phyloP scores from a whole-genome alignment of 352 stramenopile species.

The Nothophytophthora sp. region DNA sequence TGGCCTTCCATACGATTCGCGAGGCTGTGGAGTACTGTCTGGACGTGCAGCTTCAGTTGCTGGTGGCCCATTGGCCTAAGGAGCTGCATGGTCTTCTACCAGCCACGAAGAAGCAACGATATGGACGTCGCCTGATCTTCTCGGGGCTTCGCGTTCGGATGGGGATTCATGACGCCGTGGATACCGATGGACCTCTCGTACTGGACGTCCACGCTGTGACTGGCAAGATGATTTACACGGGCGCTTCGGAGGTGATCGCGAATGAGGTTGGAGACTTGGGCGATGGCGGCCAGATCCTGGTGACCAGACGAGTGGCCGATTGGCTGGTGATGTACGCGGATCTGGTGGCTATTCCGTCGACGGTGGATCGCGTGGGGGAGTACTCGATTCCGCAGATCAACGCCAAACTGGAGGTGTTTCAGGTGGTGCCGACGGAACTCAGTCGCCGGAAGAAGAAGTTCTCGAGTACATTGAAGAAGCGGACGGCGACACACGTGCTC shows the following conservation, averaged over 20 bases:
- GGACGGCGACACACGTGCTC: not conserved
- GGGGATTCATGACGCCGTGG: constrained; percentile 55
- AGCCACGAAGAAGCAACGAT: constrained; percentile 39
- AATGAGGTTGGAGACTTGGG: constrained; percentile 57
- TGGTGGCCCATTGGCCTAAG: constrained; percentile 48
- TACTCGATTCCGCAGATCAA: constrained; percentile 43
- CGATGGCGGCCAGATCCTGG: constrained; percentile 53
- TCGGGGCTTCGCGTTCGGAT: constrained; percentile 55
- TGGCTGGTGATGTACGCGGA: constrained; percentile 49
- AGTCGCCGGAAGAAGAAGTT: constrained; percentile 40
- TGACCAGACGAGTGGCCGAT: constrained; percentile 46
- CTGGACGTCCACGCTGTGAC: constrained; percentile 49
- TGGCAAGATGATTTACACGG: constrained; percentile 61
- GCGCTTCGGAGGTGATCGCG: constrained; percentile 49
- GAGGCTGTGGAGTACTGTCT: constrained; percentile 63
- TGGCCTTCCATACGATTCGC: constrained; percentile 56
- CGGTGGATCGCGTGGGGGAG: constrained; percentile 35
- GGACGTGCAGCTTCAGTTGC: constrained; percentile 51
- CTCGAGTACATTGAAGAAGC: constrained; percentile 32
- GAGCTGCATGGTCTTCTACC: constrained; percentile 39
- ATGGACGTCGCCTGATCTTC: constrained; percentile 40
- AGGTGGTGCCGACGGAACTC: constrained; percentile 34
- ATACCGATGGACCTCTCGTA: constrained; percentile 34
- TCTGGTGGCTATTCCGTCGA: constrained; percentile 32
- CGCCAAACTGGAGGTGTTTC: constrained; percentile 39